Percentiles rank a stretch among this genome's conserved stretches.
Conservation (phyloP, 768 basidiomycete species). For the Lactifluus volemus region DNA sequence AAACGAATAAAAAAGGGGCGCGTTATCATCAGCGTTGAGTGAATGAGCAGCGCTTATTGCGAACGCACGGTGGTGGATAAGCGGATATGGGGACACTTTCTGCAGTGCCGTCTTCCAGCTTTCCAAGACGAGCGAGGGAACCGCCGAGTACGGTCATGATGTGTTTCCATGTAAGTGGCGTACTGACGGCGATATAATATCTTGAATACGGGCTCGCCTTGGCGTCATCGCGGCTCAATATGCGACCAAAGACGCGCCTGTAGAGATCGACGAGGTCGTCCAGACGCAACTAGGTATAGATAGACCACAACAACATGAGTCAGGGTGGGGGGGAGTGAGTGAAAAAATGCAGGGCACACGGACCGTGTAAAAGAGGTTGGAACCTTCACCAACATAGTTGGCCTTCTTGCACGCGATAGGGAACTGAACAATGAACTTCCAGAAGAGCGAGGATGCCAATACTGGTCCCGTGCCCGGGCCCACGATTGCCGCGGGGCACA, state of each 20-base stretch:
- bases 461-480: conserved; percentile 2
- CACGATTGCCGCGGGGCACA: conserved; percentile 8
- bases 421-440: not conserved
- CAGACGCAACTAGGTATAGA: not conserved
- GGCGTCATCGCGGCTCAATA: too few relatives aligned
- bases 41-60: too few relatives aligned
- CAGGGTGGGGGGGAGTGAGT: too few relatives aligned
- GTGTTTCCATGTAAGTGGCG: conserved; percentile 1
- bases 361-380: conserved; percentile 10
- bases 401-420: not conserved
- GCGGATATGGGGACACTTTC: not conserved
- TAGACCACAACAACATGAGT: not conserved
- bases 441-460: not conserved
- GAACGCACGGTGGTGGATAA: not conserved
- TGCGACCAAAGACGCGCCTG: too few relatives aligned
- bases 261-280: too few relatives aligned
- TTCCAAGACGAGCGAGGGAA: too few relatives aligned
- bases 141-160: not conserved
- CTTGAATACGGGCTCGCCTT: not conserved
- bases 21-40: too few relatives aligned
- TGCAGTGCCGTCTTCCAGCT: not conserved
- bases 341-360: not conserved
- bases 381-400: conserved; percentile 7
- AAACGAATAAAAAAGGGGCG: not conserved
- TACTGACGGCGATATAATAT: conserved; percentile 6